Evolutionary conservation across 371 early-diverging fungal species (phyloP).

Genomic region (Mortierella sp.): DNA sequence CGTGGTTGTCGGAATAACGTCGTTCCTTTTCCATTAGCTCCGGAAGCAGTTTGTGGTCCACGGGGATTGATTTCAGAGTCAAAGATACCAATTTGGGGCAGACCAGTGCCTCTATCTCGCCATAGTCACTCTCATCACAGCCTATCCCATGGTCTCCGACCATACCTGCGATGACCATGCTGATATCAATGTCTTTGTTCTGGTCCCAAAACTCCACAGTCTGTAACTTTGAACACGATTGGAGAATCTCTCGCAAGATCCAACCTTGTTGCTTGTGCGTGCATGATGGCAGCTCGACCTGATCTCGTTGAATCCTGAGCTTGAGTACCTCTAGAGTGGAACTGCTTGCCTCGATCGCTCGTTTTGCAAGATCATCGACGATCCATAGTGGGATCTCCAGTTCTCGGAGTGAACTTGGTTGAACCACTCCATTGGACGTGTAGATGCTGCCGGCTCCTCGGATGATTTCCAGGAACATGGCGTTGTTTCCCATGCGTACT

Average conservation of each 20-base stretch:
- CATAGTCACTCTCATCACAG: no score
- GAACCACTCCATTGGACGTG: background rate
- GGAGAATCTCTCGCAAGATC: background rate
- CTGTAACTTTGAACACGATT: background rate
- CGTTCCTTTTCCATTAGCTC: background rate
- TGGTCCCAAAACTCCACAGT: background rate
- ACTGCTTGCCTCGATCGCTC: constrained; percentile 4
- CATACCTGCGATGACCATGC: background rate
- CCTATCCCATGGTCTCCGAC: background rate
- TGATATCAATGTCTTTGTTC: background rate
- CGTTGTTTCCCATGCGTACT: background rate
- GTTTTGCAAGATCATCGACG: constrained; percentile 1
- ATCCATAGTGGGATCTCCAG: background rate
- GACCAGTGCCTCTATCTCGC: background rate
- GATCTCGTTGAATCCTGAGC: background rate
- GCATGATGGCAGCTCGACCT: background rate
- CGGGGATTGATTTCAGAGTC: background rate
- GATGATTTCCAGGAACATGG: background rate
- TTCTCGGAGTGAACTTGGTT: constrained; percentile 3
- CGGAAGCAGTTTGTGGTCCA: no score
- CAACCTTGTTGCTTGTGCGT: constrained; percentile 1
- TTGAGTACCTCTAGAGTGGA: constrained; percentile 7
- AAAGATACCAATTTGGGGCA: background rate
- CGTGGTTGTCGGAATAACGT: background rate
- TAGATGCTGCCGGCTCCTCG: background rate